phyloP scores from a whole-genome alignment of 768 basidiomycete species.

The Termitomyces sp. region DNA sequence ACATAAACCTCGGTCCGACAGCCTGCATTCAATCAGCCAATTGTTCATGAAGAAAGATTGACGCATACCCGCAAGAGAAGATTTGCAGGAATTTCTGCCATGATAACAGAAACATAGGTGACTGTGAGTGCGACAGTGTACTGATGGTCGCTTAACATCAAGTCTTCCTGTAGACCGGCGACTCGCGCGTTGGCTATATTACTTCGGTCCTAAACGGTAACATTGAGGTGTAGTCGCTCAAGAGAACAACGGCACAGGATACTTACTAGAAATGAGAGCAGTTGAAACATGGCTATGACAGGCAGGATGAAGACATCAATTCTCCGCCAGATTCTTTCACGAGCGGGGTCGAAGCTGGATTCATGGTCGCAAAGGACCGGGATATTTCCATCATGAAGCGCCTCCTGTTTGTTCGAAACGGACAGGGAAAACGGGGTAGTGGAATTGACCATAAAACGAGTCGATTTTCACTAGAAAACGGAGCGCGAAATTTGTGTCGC shows the following conservation, averaged over 20 bases:
- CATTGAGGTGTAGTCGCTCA: neutral
- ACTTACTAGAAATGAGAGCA: neutral
- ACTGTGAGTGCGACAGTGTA: neutral
- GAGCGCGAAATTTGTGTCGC: too few relatives aligned
- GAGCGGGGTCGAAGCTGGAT: neutral
- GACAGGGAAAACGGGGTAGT: too few relatives aligned
- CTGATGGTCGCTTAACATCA: neutral
- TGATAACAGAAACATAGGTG: neutral
- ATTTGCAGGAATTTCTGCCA: neutral
- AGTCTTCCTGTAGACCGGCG: neutral
- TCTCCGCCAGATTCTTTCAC: neutral
- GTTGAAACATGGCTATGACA: neutral
- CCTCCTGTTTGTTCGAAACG: too few relatives aligned
- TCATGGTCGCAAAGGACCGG: too few relatives aligned
- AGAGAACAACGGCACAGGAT: neutral
- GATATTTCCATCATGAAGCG: too few relatives aligned
- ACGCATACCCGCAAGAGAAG: neutral
- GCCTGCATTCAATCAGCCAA: neutral
- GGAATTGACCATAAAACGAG: too few relatives aligned
- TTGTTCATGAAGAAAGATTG: neutral
- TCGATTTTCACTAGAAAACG: too few relatives aligned
- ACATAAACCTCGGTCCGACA: neutral
- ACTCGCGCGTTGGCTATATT: neutral
- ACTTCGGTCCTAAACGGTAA: neutral
- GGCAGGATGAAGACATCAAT: neutral